Evolutionary conservation across 1,284 basidiomycete genomes (phyloP), one percentile per base, ranked within the genome.

Genomic region (Ganoderma lingzhi): DNA sequence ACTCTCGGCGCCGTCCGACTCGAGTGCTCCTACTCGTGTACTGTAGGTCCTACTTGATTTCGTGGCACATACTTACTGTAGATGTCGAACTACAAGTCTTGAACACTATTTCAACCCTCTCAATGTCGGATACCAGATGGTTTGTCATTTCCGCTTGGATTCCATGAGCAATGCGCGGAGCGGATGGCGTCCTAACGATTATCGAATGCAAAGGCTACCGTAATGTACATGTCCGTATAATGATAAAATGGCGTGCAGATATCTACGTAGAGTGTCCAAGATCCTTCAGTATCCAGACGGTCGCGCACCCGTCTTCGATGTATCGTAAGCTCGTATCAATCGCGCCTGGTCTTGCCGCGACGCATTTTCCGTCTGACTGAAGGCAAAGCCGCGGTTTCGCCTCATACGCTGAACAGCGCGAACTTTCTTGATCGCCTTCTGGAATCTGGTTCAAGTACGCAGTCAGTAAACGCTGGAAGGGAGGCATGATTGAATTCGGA

Each of bases 391-490:
- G 68, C 97, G 90, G 76, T 96, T 97, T 70, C 94, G 88, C 28
- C 96, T 90, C 93, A 98, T 95, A 55, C 96, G 91, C 79, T 98
- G 97, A 1, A 96, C 94, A 0, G 96, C 97, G 42, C 97, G 91
- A 14, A 98, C 97, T 80, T 98, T 98, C 82, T 98, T 98, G 86
- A 98, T 98, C 8, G 96, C 96, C 80, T 98, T 97, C 81, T 97
- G 96, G 83, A 97, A 97, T 80, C 93, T 95, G 37, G 15, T 30
- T 1, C 8, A 23, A 6, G 14, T 44, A 59, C 6, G 39, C 28
- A 10, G 14, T 41, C 9, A 59, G n/a, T 59, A 39, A 39, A 61
- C 39, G 1, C 39, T 6, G 35, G 60, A 15, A 35, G 62, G n/a
- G 39, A 35, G 41, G 17, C 23, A 23, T 51, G n/a, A 17, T 61